phyloP scores from a whole-genome alignment of 2,329 filamentous ascomycete genomes.

The Fusarium sororula region DNA sequence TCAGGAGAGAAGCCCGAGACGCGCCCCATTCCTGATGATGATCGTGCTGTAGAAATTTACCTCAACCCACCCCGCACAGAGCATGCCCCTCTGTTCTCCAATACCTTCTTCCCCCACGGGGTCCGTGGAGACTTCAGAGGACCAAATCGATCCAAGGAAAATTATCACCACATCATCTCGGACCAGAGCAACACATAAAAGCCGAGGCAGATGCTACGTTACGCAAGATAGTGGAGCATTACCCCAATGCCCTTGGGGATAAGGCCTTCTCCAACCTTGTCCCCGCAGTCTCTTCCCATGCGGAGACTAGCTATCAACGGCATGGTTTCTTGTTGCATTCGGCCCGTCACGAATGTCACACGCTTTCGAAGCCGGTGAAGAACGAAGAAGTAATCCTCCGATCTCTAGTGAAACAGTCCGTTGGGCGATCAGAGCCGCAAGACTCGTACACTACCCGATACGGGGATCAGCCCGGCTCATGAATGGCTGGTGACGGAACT shows the following conservation, averaged over 20 bases:
- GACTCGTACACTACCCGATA: background rate
- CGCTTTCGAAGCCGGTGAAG: background rate
- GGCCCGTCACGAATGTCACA: background rate
- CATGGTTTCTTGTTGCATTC: slow-evolving; percentile 1
- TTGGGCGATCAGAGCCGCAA: background rate
- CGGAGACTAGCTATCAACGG: background rate
- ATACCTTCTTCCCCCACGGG: slow-evolving; percentile 2
- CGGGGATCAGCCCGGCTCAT: background rate
- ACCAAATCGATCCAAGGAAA: background rate
- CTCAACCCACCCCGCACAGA: slow-evolving; percentile 8
- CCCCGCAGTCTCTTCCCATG: background rate
- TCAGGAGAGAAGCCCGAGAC: slow-evolving; percentile 6
- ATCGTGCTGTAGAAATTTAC: background rate
- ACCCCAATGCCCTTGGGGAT: slow-evolving; percentile 8
- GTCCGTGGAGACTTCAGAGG: background rate
- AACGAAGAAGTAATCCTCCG: background rate
- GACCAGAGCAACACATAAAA: background rate
- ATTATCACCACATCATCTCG: background rate
- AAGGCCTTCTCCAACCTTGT: slow-evolving; percentile 9
- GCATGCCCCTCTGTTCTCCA: slow-evolving; percentile 6
- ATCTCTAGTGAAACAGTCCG: background rate
- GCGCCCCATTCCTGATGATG: background rate
- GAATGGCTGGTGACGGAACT: background rate
- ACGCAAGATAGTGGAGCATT: background rate
- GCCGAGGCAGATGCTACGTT: slow-evolving; percentile 1